These are phyloP conservation scores for Ophioceras dolichostomum DNA, from an alignment of 2,329 filamentous ascomycete species.

Conservation along the genomic window DNA sequence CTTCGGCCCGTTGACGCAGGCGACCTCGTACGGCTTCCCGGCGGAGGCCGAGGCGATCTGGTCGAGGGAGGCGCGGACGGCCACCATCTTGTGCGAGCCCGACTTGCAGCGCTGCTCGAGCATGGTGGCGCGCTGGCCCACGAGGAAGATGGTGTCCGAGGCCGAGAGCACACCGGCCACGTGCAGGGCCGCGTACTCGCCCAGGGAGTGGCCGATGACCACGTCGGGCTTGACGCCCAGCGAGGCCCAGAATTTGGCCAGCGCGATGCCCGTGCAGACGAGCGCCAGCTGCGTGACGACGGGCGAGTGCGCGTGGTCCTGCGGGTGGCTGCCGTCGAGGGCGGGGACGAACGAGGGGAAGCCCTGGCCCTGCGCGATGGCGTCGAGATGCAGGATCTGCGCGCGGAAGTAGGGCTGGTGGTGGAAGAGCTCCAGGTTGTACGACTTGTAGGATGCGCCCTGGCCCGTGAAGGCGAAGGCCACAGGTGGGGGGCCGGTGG, in stretches of 20 bases:
- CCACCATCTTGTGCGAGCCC: conserved; percentile 20
- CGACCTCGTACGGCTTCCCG: conserved; percentile 21
- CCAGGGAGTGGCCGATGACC: conserved; percentile 41
- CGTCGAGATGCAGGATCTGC: conserved; percentile 19
- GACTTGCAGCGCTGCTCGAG: conserved; percentile 39
- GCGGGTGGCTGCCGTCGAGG: conserved; percentile 23
- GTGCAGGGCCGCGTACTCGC: conserved; percentile 50
- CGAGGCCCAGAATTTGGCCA: conserved; percentile 24
- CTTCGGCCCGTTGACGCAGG: conserved; percentile 53
- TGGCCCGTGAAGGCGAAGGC: conserved; percentile 33
- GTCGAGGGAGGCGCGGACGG: conserved; percentile 14
- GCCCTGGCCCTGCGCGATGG: conserved; percentile 14
- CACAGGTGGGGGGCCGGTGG: conserved; percentile 12
- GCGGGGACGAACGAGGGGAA: conserved; percentile 26
- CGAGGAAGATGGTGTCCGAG: conserved; percentile 47
- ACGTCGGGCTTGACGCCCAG: conserved; percentile 27
- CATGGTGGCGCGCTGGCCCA: conserved; percentile 45
- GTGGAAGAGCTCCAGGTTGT: conserved; percentile 20
- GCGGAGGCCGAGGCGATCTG: conserved; percentile 12
- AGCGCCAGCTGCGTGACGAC: conserved; percentile 23
- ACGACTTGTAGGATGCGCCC: conserved; percentile 20
- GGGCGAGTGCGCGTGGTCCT: conserved; percentile 8
- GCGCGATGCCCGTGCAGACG: conserved; percentile 25
- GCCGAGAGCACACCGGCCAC: conserved; percentile 50
- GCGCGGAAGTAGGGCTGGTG: conserved; percentile 17